Evolutionary conservation across 2,329 filamentous ascomycete species (phyloP).

Genomic region (Aspergillus brasiliensis): DNA sequence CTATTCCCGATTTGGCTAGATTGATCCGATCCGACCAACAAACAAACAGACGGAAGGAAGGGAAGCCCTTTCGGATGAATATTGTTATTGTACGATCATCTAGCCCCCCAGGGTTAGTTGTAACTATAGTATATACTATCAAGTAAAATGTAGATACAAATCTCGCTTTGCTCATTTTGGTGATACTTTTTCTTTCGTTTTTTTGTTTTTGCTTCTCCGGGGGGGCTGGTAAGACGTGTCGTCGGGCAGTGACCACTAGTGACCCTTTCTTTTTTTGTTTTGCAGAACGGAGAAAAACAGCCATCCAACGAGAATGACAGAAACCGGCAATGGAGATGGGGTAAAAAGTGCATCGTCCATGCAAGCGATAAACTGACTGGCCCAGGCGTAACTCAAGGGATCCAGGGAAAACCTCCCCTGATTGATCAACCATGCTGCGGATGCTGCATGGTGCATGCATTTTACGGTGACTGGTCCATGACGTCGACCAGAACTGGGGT

Average conservation of each 20-base stretch:
- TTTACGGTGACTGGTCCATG: constrained; percentile 2
- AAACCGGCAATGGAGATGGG: neutral
- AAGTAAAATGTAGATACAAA: neutral
- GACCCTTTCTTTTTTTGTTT: neutral
- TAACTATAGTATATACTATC: no score
- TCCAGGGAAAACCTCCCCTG: neutral
- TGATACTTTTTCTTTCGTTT: neutral
- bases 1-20: neutral
- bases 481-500: neutral
- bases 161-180: neutral
- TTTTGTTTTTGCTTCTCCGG: no score
- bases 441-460: neutral
- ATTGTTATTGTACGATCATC: no score
- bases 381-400: neutral
- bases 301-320: neutral
- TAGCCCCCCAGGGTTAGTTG: no score
- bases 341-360: constrained; percentile 7
- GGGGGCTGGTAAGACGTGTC: neutral
- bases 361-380: constrained; percentile 3
- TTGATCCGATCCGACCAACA: neutral
- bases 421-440: constrained; percentile 5
- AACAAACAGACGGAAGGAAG: no score
- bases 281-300: constrained; percentile 8
- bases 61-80: no score
- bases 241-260: neutral